These are phyloP conservation scores for Neurospora hispaniola DNA, from an alignment of 495 filamentous ascomycete genomes.

Conservation along the genomic window DNA sequence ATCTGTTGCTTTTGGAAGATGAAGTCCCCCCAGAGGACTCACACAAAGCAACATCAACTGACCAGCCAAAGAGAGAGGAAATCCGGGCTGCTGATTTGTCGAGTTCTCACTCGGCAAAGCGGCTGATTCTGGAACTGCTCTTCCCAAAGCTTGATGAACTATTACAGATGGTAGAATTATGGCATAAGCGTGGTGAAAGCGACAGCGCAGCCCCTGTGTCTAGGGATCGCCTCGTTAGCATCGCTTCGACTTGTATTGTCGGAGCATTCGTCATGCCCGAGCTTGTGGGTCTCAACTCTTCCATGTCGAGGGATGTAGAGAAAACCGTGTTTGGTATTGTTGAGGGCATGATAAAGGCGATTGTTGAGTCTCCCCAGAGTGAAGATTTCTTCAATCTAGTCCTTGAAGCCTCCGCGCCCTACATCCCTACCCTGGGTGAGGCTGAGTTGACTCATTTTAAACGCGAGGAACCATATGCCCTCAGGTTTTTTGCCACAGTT, in stretches of 20 bases:
- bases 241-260: slow-evolving; percentile 33
- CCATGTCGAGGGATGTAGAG: slow-evolving; percentile 32
- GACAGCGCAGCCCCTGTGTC: slow-evolving; percentile 33
- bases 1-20: slow-evolving; percentile 30
- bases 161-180: slow-evolving; percentile 27
- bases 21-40: neutral
- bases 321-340: slow-evolving; percentile 21
- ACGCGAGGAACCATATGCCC: slow-evolving; percentile 21
- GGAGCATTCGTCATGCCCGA: slow-evolving; percentile 33
- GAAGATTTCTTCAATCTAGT: slow-evolving; percentile 27
- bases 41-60: neutral
- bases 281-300: slow-evolving; percentile 27
- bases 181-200: slow-evolving; percentile 29
- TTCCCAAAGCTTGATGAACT: slow-evolving; percentile 36
- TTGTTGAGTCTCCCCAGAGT: slow-evolving; percentile 23
- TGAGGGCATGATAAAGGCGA: slow-evolving; percentile 22
- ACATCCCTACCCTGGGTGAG: slow-evolving; percentile 26
- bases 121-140: slow-evolving; percentile 39
- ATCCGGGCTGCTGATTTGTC: slow-evolving; percentile 20
- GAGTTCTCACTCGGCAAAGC: slow-evolving; percentile 31
- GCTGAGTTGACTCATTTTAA: slow-evolving; percentile 19
- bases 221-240: slow-evolving; percentile 34
- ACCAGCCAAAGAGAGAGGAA: slow-evolving; percentile 2
- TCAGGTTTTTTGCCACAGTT: slow-evolving; percentile 30
- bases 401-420: slow-evolving; percentile 23